Evolutionary conservation across 164 flowering plant genomes (phyloP).

Genomic region (Chloranthus sessilifolius): DNA sequence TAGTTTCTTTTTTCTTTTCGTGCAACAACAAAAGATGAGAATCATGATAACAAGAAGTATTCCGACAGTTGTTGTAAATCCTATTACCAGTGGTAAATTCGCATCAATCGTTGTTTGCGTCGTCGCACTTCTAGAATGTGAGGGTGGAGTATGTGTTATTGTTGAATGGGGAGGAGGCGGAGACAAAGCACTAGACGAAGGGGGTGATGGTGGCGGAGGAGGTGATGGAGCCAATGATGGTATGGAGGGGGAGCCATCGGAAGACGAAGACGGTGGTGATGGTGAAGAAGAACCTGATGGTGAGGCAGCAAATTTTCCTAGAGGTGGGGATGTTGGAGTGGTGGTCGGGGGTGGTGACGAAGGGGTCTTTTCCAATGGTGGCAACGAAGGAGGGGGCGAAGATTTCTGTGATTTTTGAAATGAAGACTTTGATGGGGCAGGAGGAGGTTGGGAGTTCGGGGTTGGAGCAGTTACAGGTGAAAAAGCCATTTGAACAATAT

Average conservation of each 20-base stretch:
- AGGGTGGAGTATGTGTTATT: slow-evolving; percentile 6
- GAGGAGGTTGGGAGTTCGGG: slow-evolving; percentile 10
- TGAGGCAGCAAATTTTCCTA: not conserved
- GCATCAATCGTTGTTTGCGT: not conserved
- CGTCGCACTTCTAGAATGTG: slow-evolving; percentile 5
- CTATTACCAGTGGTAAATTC: slow-evolving; percentile 18
- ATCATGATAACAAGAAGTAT: slow-evolving; percentile 26
- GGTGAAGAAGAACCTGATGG: not conserved
- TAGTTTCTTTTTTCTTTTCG: slow-evolving; percentile 34
- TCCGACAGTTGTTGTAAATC: slow-evolving; percentile 28
- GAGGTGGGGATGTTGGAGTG: slow-evolving; percentile 7
- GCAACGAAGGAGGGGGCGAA: not conserved
- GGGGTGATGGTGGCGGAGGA: not conserved
- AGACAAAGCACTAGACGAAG: not conserved
- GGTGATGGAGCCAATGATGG: not conserved
- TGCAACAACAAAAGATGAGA: slow-evolving; percentile 12
- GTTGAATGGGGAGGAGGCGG: slow-evolving; percentile 16
- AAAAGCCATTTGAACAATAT: slow-evolving; percentile 18
- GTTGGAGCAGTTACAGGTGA: slow-evolving; percentile 26
- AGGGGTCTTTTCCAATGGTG: slow-evolving; percentile 7
- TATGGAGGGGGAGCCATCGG: not conserved
- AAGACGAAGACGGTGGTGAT: not conserved
- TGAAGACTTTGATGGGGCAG: slow-evolving; percentile 16
- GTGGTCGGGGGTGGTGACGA: not conserved
- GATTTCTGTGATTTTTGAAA: slow-evolving; percentile 12